A percentile compares a stretch with the other conserved stretches of the same genome.
These are phyloP conservation scores for Lepidium didymum DNA, from an alignment of 345 rosid genomes.

Conservation along the genomic window DNA sequence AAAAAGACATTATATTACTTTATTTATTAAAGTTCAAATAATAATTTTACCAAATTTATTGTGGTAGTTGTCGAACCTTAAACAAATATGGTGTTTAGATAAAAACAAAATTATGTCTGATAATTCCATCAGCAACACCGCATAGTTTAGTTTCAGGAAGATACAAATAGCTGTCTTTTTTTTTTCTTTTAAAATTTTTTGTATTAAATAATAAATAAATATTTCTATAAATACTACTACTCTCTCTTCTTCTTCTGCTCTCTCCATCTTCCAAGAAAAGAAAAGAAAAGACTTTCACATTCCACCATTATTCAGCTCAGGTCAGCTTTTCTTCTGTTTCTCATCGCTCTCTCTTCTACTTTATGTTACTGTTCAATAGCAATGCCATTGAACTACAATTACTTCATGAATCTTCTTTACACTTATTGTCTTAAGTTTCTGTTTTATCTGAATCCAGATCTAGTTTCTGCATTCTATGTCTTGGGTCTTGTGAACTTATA, in stretches of 20 bases:
- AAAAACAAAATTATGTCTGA: background rate
- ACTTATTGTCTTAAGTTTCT: slow-evolving; percentile 14
- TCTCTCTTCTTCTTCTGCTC: slow-evolving; percentile 16
- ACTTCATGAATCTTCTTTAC: background rate
- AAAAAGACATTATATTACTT: too few species aligned
- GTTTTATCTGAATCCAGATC: slow-evolving; percentile 25
- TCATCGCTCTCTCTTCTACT: slow-evolving; percentile 3
- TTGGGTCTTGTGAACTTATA: slow-evolving; percentile 4
- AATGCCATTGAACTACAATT: slow-evolving; percentile 17
- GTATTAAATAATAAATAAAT: background rate
- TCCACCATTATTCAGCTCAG: slow-evolving; percentile 15
- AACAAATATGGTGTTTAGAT: background rate
- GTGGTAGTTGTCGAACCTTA: too few species aligned
- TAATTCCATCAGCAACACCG: background rate
- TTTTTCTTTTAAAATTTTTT: background rate
- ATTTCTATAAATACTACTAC: slow-evolving; percentile 23
- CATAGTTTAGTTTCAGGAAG: background rate
- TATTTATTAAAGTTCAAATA: too few species aligned
- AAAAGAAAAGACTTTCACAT: background rate
- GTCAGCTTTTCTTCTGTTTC: slow-evolving; percentile 16
- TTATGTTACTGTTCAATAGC: background rate
- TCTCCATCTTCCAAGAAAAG: slow-evolving; percentile 13
- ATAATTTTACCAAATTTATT: too few species aligned
- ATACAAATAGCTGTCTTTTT: slow-evolving; percentile 21
- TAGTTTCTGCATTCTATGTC: slow-evolving; percentile 9